Base-by-base conservation (phyloP, 257 asterid species). In the Ocimum tenuiflorum region DNA sequence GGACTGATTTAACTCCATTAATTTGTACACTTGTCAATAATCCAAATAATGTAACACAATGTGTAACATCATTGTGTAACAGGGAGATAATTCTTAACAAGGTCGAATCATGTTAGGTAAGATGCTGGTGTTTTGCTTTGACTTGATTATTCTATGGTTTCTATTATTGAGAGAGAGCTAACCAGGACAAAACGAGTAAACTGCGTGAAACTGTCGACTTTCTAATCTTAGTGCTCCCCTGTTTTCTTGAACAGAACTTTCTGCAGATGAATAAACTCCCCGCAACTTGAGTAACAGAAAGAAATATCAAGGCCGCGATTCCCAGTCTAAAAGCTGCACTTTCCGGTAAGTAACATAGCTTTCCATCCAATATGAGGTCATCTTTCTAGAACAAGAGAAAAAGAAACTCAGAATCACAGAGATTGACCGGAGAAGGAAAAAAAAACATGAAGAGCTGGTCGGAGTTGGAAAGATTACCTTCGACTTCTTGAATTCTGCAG, bases 401-500 rank as follows among this genome's bases (percentile, higher is more conserved):
- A 5, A 4, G 14, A 23, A 29, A 18, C n/a, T 62, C 31, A 54
- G 27, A 19, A 17, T 11, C 10, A 22, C 4, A 20, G 27, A 9
- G 43, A 27, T n/a, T n/a, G n/a, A n/a, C n/a, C n/a, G n/a, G n/a
- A n/a, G n/a, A n/a, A n/a, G n/a, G n/a, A n/a, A n/a, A n/a, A 36
- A 3, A 29, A 41, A 35, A n/a, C 7, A 8, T 2, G n/a, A 7
- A n/a, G 12, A 13, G 0, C n/a, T n/a, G n/a, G n/a, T n/a, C n/a
- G n/a, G n/a, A n/a, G n/a, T n/a, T 3, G 9, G 13, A 5, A 1
- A 4, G 27, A 22, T 19, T 24, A 88, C 97, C 84, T 82, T 84
- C 11, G 89, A 72, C 80, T 79, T 84, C 72, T 75, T 80, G 85
- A 86, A 81, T 71, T 91, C 97, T 2, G 97, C 96, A 15, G 86